These are phyloP conservation scores for Trapa incisa DNA, from an alignment of 345 rosid species.

Conservation along the genomic window DNA sequence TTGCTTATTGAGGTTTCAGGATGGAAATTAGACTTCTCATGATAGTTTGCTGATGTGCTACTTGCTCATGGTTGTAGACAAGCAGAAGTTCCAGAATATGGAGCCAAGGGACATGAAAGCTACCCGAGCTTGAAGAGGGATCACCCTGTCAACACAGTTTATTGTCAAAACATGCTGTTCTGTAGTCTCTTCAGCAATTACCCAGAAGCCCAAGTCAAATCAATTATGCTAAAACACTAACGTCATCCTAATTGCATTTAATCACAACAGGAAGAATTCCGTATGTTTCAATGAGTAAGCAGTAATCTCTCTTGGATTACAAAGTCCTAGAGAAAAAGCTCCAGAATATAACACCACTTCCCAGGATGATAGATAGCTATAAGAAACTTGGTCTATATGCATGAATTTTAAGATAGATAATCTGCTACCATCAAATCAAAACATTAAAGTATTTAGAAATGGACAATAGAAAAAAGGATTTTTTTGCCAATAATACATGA, in stretches of 20 bases:
- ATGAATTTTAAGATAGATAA: neutral
- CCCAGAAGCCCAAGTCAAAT: neutral
- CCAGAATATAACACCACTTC: neutral
- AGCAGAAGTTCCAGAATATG: constrained; percentile 88
- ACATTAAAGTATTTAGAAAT: neutral
- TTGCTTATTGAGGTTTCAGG: neutral
- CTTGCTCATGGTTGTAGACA: constrained; percentile 81
- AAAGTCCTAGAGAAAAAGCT: neutral
- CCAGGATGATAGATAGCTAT: neutral
- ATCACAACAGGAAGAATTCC: neutral
- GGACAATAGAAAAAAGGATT: neutral
- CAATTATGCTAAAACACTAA: neutral
- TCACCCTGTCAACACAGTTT: constrained; percentile 40
- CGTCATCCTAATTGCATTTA: neutral
- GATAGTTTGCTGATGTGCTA: constrained; percentile 15
- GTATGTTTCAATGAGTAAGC: neutral
- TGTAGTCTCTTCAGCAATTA: neutral
- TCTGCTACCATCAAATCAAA: neutral
- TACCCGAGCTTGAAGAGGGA: constrained; percentile 90
- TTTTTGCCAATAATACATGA: neutral
- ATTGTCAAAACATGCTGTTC: neutral
- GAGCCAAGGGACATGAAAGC: constrained; percentile 92
- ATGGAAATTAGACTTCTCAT: neutral
- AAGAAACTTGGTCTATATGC: neutral
- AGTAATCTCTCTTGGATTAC: neutral